phyloP scores from a whole-genome alignment of 139 green algal species.

The Chlamydomonas incerta region DNA sequence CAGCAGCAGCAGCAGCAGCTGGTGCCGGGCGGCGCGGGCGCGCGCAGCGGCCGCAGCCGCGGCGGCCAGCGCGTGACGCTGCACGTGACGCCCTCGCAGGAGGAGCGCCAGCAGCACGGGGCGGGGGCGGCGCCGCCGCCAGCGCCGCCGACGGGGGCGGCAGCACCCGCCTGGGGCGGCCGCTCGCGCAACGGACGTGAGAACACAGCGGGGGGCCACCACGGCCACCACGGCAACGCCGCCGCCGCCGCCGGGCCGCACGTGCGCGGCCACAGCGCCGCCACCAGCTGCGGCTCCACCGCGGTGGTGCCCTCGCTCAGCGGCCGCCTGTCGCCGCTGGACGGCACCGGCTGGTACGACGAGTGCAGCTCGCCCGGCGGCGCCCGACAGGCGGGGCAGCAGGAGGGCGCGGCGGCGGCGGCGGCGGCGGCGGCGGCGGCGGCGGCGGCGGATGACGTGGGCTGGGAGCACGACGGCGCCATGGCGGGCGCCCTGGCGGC shows the following conservation, averaged over 20 bases:
- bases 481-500: neutral
- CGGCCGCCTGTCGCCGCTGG: neutral
- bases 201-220: too few relatives aligned
- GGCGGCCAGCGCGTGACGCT: too few relatives aligned
- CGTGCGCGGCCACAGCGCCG: neutral
- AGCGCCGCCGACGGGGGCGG: too few relatives aligned
- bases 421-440: neutral
- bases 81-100: too few relatives aligned
- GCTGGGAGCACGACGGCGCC: neutral
- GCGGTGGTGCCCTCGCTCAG: slow-evolving; percentile 1
- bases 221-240: neutral
- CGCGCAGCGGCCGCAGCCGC: too few relatives aligned
- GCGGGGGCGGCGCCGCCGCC: too few relatives aligned
- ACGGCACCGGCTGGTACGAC: slow-evolving; percentile 13
- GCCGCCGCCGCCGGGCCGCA: neutral
- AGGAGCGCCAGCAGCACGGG: too few relatives aligned
- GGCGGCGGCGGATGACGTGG: neutral
- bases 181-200: neutral
- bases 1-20: neutral
- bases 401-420: neutral
- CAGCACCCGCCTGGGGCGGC: neutral
- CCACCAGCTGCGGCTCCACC: neutral
- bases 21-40: too few relatives aligned
- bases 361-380: slow-evolving; percentile 18
- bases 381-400: too few relatives aligned